phyloP scores from a whole-genome alignment of 169 alveolate genomes.

The Babesia caballi region DNA sequence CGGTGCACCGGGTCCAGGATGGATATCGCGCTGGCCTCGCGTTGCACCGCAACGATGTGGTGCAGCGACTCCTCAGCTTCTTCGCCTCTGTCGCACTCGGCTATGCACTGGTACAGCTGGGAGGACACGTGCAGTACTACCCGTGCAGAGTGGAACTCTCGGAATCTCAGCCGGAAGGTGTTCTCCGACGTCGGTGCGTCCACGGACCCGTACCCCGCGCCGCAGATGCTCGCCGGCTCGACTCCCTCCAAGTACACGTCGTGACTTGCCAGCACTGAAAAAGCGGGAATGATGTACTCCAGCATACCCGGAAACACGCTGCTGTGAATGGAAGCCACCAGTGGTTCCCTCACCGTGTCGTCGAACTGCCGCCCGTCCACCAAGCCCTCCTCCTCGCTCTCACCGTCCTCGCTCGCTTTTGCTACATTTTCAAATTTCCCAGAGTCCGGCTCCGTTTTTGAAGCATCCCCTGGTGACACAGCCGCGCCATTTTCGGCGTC shows the following conservation, averaged over 20 bases:
- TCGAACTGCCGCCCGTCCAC: not conserved
- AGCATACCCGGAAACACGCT: not conserved
- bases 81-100: not conserved
- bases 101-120: not conserved
- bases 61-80: not conserved
- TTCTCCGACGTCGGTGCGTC: not conserved
- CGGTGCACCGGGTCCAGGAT: slow-evolving; percentile 2
- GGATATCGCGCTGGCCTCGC: not conserved
- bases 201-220: not conserved
- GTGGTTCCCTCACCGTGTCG: not conserved
- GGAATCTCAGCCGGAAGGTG: slow-evolving; percentile 6
- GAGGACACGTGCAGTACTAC: slow-evolving; percentile 1
- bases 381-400: not conserved
- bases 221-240: not conserved
- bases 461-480: no score
- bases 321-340: slow-evolving; percentile 6
- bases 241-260: slow-evolving; percentile 13
- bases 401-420: no score
- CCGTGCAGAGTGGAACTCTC: not conserved
- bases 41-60: slow-evolving; percentile 1
- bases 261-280: not conserved
- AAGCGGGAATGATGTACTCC: slow-evolving; percentile 1
- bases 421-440: no score
- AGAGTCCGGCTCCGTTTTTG: not conserved
- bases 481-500: not conserved